These are phyloP conservation scores for Apodospora peruviana DNA, from an alignment of 495 filamentous ascomycete species.

Conservation along the genomic window DNA sequence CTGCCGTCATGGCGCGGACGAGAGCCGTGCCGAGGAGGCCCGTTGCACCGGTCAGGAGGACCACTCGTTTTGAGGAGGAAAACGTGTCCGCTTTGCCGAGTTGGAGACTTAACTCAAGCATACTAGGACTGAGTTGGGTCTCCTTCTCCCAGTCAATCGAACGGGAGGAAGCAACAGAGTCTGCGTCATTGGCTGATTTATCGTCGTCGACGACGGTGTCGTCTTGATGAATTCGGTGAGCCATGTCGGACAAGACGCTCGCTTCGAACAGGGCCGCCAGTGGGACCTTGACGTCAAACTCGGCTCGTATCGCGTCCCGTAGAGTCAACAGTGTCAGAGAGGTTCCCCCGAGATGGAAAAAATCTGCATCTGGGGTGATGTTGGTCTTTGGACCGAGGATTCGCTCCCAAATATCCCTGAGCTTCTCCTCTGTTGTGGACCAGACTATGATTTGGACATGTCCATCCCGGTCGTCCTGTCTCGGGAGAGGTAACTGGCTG, in stretches of 20 bases:
- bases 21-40: not conserved
- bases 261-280: slow-evolving; percentile 22
- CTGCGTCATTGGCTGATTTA: not conserved
- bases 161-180: not conserved
- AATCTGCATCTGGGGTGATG: slow-evolving; percentile 16
- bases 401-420: not conserved
- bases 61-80: not conserved
- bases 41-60: slow-evolving; percentile 28
- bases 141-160: slow-evolving; percentile 24
- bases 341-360: slow-evolving; percentile 36
- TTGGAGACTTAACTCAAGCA: not conserved
- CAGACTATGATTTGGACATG: not conserved
- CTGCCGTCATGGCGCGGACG: not conserved
- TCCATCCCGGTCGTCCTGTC: not conserved
- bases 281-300: slow-evolving; percentile 4
- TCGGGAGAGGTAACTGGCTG: slow-evolving; percentile 28
- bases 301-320: slow-evolving; percentile 10
- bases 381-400: not conserved
- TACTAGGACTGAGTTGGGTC: slow-evolving; percentile 5
- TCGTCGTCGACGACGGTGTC: no score
- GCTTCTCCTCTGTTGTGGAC: not conserved
- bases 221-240: slow-evolving; percentile 8
- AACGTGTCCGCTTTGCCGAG: not conserved
- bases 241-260: slow-evolving; percentile 26
- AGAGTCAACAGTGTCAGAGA: slow-evolving; percentile 30